Base-by-base conservation (phyloP, 768 basidiomycete species). In the Leccinum aurantiacum region DNA sequence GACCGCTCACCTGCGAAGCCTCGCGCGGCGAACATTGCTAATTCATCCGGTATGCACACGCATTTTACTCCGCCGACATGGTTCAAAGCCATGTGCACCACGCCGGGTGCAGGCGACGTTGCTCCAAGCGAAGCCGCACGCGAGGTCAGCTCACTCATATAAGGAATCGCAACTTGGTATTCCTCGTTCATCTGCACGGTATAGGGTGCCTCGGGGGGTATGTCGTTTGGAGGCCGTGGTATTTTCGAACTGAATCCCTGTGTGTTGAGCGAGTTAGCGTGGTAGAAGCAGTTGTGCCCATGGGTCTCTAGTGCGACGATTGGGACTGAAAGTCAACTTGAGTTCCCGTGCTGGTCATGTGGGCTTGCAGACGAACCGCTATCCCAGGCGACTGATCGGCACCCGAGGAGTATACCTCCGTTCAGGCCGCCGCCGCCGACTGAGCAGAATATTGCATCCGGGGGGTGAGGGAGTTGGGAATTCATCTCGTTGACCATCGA, bases 351-450 rank as follows among this genome's bases (percentile, higher is more conserved):
- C 60, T 11, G 11, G 14, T 29, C 17, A 53, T 17, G 38, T 57
- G 51, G 54, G 22, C 15, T 50, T 17, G 19, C 50, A 44, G 25
- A 60, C 81, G 63, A 61, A 90, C 90, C 86, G 49, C 86, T 80
- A 41, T 87, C 84, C 90, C 91, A 93, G 19, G 81, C 83, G 3
- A 82, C 79, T 3, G 67, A 69, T 54, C 78, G 78, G 65, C 88
- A 90, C n/a, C 90, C 90, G 5, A 78, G 72, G 35, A 90, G 83
- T 50, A 91, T 74, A 0, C 91, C 91, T 10, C 85, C 88, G 3
- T 89, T 72, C 0, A 92, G 74, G 1, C 90, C 89, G 0, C 80
- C 90, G 0, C 90, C 90, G 38, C 91, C 91, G 13, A 91, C 88
- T 55, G 85, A 86, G 67, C 90, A 91, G 60, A 91, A 84, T 47